phyloP scores from a whole-genome alignment of 2,329 filamentous ascomycete species.

The Pseudogymnoascus sp. region DNA sequence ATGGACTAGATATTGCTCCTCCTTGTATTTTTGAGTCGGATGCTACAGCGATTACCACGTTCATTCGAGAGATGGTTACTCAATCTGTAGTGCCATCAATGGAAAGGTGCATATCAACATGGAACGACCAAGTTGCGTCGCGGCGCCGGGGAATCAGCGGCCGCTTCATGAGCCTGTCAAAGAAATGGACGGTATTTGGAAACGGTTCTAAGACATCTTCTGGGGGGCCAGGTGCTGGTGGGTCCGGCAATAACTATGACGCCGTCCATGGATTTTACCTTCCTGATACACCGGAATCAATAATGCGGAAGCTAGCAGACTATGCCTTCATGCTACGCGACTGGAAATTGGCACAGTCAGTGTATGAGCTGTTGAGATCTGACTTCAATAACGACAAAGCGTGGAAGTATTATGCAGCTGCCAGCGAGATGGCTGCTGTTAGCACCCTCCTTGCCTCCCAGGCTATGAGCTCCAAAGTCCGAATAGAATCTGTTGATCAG shows the following conservation, averaged over 20 bases:
- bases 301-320: conserved; percentile 88
- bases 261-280: conserved; percentile 69
- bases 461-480: conserved; percentile 62
- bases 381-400: conserved; percentile 95
- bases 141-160: conserved; percentile 80
- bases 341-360: conserved; percentile 85
- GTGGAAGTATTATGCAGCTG: conserved; percentile 89
- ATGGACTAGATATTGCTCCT: conserved; percentile 62
- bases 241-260: conserved; percentile 65
- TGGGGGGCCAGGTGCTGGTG: conserved; percentile 48
- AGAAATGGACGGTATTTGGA: conserved; percentile 80
- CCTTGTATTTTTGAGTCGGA: conserved; percentile 89
- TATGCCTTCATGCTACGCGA: conserved; percentile 96
- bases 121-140: conserved; percentile 97
- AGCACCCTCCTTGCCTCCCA: conserved; percentile 72
- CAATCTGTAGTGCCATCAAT: conserved; percentile 93
- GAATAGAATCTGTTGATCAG: conserved; percentile 73
- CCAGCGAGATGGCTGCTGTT: conserved; percentile 89
- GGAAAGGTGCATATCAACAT: conserved; percentile 82
- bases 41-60: conserved; percentile 75
- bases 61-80: conserved; percentile 89
- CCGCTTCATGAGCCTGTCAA: conserved; percentile 88
- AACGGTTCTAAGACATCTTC: conserved; percentile 38
- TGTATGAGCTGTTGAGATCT: conserved; percentile 78
- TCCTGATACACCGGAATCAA: conserved; percentile 75